These are phyloP conservation scores for Glycine latifolia DNA, from an alignment of 306 rosid species.

Conservation along the genomic window DNA sequence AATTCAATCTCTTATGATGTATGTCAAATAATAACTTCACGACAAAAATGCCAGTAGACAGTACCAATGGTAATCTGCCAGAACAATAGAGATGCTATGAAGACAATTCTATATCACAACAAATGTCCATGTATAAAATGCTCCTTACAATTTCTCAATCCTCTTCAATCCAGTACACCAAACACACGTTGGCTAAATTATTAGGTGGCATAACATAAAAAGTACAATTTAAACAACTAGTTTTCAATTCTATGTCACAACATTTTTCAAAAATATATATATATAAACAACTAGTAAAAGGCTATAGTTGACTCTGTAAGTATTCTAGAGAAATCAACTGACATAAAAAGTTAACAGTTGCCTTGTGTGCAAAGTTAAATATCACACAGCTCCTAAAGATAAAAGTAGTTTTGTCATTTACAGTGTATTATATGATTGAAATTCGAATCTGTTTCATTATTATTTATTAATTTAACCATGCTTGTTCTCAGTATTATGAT, in stretches of 20 bases:
- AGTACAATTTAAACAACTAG: no score
- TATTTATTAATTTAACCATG: not conserved
- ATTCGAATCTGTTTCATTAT: conserved; percentile 3
- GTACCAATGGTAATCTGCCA: not conserved
- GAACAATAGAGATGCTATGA: not conserved
- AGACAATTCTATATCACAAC: not conserved
- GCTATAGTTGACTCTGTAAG: not conserved
- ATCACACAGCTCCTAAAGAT: not conserved
- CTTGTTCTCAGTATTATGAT: conserved; percentile 10
- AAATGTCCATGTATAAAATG: not conserved
- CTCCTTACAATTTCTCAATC: not conserved
- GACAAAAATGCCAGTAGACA: no score
- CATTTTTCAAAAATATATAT: no score
- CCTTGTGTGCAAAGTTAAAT: not conserved
- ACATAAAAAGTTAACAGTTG: not conserved
- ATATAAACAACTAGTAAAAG: not conserved
- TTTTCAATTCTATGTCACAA: no score
- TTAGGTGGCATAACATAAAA: not conserved
- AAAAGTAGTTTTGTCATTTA: not conserved
- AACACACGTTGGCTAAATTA: not conserved
- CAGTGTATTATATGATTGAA: not conserved
- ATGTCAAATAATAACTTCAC: no score
- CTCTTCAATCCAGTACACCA: not conserved
- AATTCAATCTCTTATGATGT: not conserved
- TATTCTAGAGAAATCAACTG: not conserved